Base-by-base conservation (phyloP, 2,329 filamentous ascomycete genomes). In the Atkinsonella texensis region DNA sequence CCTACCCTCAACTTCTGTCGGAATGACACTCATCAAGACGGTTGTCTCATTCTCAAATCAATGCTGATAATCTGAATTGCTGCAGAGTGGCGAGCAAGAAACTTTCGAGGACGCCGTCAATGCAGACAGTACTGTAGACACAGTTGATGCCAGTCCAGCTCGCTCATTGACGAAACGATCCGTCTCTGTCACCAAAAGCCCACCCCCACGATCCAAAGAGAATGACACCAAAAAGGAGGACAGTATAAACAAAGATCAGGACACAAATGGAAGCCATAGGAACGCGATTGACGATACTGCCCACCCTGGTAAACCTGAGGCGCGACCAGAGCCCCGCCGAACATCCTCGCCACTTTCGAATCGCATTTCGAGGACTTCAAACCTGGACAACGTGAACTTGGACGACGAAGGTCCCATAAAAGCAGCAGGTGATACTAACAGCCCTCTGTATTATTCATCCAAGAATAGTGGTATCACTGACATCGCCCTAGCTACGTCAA, bases 21-120 rank as follows among this genome's bases (percentile, higher is more conserved):
- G 18, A 23, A 45, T 6, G 11, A 39, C 28, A 18, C 13, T 4
- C 9, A 42, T 39, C 28, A n/a, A 17, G 28, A 31, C 15, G 7
- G 32, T 40, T 18, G 13, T 28, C 13, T 31, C 11, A 8, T 15
- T 18, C 11, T 8, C 13, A 17, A 13, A 17, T 33, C 20, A 9
- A 13, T 39, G 45, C 35, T 48, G 7, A 46, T 31, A 17, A 50
- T 52, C 52, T 58, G 52, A 60, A 58, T 47, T 54, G 52, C 32
- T 23, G 28, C 52, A 70, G 66, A 53, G 54, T 40, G 57, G 57
- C 38, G 68, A 68, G 32, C 54, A 62, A 33, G 68, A 70, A 41
- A 59, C 79, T 15, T 95, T 94, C 62, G 88, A 95, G 70, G 89
- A 95, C 74, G 89, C 87, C 51, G 72, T 80, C 59, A 85, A 87